Base-by-base conservation (phyloP, 2,329 filamentous ascomycete genomes). In the Lanzia echinophila region DNA sequence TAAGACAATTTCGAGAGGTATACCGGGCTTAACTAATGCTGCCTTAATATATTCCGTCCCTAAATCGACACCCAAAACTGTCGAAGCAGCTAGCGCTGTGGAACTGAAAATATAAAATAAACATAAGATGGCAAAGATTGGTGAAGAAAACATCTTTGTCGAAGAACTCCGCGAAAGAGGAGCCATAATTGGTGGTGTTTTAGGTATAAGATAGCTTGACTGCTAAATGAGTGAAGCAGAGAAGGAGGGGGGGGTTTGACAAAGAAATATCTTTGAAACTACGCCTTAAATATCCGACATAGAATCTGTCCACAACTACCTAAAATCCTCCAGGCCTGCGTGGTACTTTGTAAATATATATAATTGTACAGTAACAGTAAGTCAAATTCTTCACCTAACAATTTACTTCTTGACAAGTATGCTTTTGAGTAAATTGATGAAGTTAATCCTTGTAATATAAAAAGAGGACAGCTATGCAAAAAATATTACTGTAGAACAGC, bases 1-100 rank as follows among this genome's bases (percentile, higher is more conserved):
- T 54, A 96, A 81, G 70, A 99, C 92, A 61, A 99, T 97, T 63
- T 99, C 94, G 68, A 99, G 88, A 11, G 94, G 94, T 50, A 95
- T 92, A 57, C 94, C 94, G 2, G 94, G 94, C 74, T 97, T 97
- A 58, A 99, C 92, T 41, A 99, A 82, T 13, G 88, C 85, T 28
- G 92, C 92, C 76, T 97, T 99, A 75, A 99, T 88, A 74, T 95
- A 96, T 70, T 96, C 90, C 54, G 94, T 96, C 62, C 94, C 94
- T 52, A 99, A 79, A 72, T 99, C 94, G 65, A 99, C 81, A 59
- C 94, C 94, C 20, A 99, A 77, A 17, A 97, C 91, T 50, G 90
- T 89, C 8, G 89, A 68, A 56, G 66, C 67, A 61, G 67, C 67
- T 62, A 68, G 59, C 63, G 66, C 64, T 47, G 64, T 65, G 50